Base-by-base conservation (phyloP, 2,329 filamentous ascomycete genomes). In the Fusarium sp. region DNA sequence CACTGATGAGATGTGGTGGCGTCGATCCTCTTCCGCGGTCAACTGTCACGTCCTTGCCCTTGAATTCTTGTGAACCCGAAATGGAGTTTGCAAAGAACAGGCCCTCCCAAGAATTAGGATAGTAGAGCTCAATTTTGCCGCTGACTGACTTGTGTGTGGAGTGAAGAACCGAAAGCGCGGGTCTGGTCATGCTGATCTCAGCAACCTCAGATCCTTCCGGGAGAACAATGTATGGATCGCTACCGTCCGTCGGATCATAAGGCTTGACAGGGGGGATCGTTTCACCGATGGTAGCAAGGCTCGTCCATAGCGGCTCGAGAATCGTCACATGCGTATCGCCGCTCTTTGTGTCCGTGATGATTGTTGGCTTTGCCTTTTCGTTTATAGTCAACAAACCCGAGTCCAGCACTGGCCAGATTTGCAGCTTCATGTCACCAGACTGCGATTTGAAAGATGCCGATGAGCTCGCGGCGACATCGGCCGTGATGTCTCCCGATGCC, bases 91-190 rank as follows among this genome's bases (percentile, higher is more conserved):
- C 82, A 15, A 68, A 68, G 38, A 89, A 77, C 26, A 72, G 70
- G 20, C 88, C 88, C 70, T 85, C 84, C 88, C 88, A 90, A 6
- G 82, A 79, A 28, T 74, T 75, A 1, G 88, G 87, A 71, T 88
- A 89, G 22, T 56, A 68, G 28, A 89, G 78, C 20, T 73, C 75
- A 53, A 88, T 72, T 36, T 75, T 54, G 12, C 86, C 87, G 60
- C 85, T 86, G 15, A 86, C 82, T 44, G 84, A 83, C 28, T 67
- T 78, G 78, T 90, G 87, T 12, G 73, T 70, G 6, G 84, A 82
- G 39, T 78, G 72, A 9, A 90, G 78, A 35, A 78, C 76, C 53
- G 79, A 73, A 76, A 86, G 64, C 31, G 75, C 70, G 20, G 77
- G 71, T 41, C 61, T 58, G 36, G 42, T 31, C 38, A 50, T 26